These are phyloP conservation scores for Dothidotthia symphoricarpi DNA, from an alignment of 2,329 filamentous ascomycete genomes.

Conservation along the genomic window DNA sequence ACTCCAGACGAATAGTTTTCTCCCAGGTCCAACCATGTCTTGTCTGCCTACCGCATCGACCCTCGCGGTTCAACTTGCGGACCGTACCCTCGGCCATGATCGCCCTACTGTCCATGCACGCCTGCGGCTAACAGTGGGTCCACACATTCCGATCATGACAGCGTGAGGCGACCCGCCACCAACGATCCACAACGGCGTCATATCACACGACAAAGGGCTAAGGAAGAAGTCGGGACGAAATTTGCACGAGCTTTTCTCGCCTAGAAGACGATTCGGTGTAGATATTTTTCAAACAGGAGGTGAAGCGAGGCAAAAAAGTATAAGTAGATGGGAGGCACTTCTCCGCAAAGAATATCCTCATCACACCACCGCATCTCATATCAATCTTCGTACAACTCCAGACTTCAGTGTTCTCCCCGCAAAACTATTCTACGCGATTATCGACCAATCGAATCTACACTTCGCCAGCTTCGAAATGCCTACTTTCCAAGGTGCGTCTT, in stretches of 20 bases:
- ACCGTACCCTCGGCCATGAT: conserved; percentile 16
- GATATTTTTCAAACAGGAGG: conserved; percentile 11
- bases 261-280: conserved; percentile 13
- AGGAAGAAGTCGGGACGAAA: conserved; percentile 19
- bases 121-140: conserved; percentile 27
- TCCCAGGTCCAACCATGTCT: no score
- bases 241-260: conserved; percentile 15
- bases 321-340: conserved; percentile 8
- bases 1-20: no score
- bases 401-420: no score
- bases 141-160: conserved; percentile 26
- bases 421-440: no score
- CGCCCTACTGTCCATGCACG: conserved; percentile 16
- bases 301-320: conserved; percentile 6
- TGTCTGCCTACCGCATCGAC: no score
- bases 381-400: no score
- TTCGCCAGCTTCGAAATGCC: background rate
- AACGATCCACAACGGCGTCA: conserved; percentile 20
- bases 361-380: conserved; percentile 4
- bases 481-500: no score
- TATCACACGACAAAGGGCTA: conserved; percentile 23
- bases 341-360: background rate
- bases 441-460: background rate
- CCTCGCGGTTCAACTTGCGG: no score
- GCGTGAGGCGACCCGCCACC: conserved; percentile 21